A percentile compares a stretch with the other conserved stretches of the same genome.
Evolutionary conservation across 1,139 yeast species (phyloP).

Genomic region (Hanseniaspora gamundiae): DNA sequence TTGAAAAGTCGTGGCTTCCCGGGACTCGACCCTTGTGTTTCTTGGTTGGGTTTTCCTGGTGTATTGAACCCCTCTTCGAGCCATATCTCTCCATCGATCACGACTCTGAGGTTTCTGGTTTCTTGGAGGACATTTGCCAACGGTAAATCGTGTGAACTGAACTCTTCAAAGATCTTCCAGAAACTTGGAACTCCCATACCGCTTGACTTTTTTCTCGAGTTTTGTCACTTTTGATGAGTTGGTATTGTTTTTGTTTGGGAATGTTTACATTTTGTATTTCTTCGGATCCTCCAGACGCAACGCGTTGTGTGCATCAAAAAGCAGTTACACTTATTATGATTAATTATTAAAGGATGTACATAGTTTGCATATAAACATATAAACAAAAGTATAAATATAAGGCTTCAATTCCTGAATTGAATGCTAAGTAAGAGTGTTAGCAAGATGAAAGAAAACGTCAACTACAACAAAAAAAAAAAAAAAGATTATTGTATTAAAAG

Average conservation of each 20-base stretch:
- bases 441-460: background rate
- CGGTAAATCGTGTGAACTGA: background rate
- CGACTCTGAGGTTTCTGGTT: background rate
- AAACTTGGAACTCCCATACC: background rate
- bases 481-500: too few relatives aligned
- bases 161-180: background rate
- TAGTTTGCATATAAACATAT: background rate
- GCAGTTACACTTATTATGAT: too few relatives aligned
- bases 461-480: too few relatives aligned
- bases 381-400: background rate
- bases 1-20: background rate
- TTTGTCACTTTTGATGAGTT: background rate
- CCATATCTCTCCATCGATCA: slow-evolving; percentile 2
- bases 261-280: background rate
- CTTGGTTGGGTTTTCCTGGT: background rate
- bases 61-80: slow-evolving; percentile 1
- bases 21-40: background rate
- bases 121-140: background rate
- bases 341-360: background rate
- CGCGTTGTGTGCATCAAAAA: too few relatives aligned
- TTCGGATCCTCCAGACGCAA: background rate
- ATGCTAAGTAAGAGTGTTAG: background rate
- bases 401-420: too few relatives aligned
- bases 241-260: background rate
- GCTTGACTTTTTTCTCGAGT: background rate